phyloP scores from a whole-genome alignment of 495 filamentous ascomycete species.

The Aspergillus funiculosus region DNA sequence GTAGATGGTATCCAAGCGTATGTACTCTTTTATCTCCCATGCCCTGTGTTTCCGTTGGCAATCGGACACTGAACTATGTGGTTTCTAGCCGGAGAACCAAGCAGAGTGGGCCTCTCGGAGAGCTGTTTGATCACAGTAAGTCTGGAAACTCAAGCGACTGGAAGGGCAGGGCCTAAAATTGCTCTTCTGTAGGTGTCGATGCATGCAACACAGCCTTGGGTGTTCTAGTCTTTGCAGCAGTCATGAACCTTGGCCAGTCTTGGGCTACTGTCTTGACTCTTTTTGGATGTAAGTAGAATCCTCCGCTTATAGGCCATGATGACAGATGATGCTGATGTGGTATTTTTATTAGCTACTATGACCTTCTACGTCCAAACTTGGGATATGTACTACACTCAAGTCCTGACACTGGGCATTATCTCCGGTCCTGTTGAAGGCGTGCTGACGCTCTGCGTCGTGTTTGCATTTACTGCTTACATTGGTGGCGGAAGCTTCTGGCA shows the following conservation, averaged over 20 bases:
- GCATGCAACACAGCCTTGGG: constrained; percentile 94
- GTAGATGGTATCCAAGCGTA: constrained; percentile 93
- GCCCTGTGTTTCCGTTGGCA: constrained; percentile 2
- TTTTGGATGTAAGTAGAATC: constrained; percentile 62
- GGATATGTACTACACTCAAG: constrained; percentile 98
- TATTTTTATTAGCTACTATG: constrained; percentile 55
- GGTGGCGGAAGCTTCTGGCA: constrained; percentile 93
- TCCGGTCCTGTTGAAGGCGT: constrained; percentile 96
- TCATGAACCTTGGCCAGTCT: constrained; percentile 86
- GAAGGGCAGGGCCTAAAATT: not conserved
- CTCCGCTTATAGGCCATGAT: not conserved
- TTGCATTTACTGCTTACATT: constrained; percentile 74
- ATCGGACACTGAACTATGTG: constrained; percentile 21
- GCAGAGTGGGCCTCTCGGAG: constrained; percentile 89
- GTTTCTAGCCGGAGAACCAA: constrained; percentile 66
- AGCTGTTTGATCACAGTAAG: constrained; percentile 93
- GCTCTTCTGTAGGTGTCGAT: constrained; percentile 60
- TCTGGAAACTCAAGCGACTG: not conserved
- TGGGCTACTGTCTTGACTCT: constrained; percentile 83
- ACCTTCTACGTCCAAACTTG: constrained; percentile 99
- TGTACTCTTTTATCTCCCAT: constrained; percentile 23
- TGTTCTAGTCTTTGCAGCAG: constrained; percentile 80
- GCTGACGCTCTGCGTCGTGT: constrained; percentile 74
- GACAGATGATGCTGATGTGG: constrained; percentile 18
- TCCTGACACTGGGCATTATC: constrained; percentile 83